Percentiles rank a stretch among this genome's conserved stretches.
These are phyloP conservation scores for Tagetes erecta DNA, from an alignment of 129 eudicot species.

Conservation along the genomic window DNA sequence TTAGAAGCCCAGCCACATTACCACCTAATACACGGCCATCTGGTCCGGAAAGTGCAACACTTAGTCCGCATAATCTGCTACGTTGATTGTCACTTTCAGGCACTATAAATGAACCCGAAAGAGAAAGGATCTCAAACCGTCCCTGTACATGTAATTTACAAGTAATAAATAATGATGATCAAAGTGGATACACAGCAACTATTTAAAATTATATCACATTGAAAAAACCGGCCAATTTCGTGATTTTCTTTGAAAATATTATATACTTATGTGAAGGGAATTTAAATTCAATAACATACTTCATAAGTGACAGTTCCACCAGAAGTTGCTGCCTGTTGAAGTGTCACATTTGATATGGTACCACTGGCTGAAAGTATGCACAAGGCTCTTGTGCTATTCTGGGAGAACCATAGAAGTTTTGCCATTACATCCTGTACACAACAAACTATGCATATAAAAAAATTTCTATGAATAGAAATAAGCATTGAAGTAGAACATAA, in stretches of 20 bases:
- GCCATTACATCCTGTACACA: slow-evolving; percentile 45
- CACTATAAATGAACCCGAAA: slow-evolving; percentile 55
- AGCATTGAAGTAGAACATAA: not conserved
- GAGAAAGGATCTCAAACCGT: slow-evolving; percentile 57
- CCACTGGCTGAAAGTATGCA: slow-evolving; percentile 62
- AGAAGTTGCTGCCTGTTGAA: slow-evolving; percentile 41
- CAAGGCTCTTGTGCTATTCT: slow-evolving; percentile 42
- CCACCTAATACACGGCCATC: slow-evolving; percentile 74
- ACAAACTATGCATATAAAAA: not conserved
- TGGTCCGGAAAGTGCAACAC: slow-evolving; percentile 59
- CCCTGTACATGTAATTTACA: slow-evolving; percentile 45
- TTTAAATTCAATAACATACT: slow-evolving; percentile 38
- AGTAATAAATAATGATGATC: not conserved
- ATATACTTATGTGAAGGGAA: not conserved
- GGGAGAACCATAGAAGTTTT: slow-evolving; percentile 48
- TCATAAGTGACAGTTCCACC: slow-evolving; percentile 61
- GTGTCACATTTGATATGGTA: slow-evolving; percentile 52
- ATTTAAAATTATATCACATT: not conserved
- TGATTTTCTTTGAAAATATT: not conserved
- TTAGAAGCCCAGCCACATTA: slow-evolving; percentile 65
- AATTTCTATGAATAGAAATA: not conserved
- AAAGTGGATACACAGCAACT: not conserved
- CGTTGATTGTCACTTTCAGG: slow-evolving; percentile 40
- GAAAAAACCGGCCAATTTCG: not conserved
- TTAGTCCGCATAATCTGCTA: slow-evolving; percentile 46